Conservation (phyloP, 768 basidiomycete genomes). For the Suillus lakei region DNA sequence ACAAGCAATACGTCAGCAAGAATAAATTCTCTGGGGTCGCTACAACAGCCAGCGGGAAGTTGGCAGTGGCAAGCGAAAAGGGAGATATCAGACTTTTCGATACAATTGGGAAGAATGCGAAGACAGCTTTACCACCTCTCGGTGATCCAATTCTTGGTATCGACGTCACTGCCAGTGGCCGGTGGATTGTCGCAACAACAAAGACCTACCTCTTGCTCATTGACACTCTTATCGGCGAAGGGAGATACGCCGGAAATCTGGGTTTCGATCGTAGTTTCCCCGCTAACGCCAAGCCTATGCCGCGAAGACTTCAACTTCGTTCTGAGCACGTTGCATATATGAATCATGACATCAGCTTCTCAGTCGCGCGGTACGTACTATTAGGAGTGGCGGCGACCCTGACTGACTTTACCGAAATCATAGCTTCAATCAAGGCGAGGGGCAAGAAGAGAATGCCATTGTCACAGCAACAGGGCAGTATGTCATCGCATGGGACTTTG, state of each 20-base stretch:
- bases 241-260: constrained; percentile 77
- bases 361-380: constrained; percentile 80
- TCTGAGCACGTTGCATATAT: constrained; percentile 95
- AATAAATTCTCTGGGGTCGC: constrained; percentile 93
- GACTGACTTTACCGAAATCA: constrained; percentile 12
- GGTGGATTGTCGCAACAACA: constrained; percentile 95
- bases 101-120: constrained; percentile 96
- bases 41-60: constrained; percentile 83
- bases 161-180: constrained; percentile 92
- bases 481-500: constrained; percentile 97
- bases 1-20: constrained; percentile 95
- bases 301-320: constrained; percentile 84
- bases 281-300: constrained; percentile 89
- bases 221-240: constrained; percentile 93
- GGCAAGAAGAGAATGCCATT: constrained; percentile 91
- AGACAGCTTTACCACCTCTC: constrained; percentile 93
- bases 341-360: constrained; percentile 85
- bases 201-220: constrained; percentile 93
- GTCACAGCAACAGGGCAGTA: constrained; percentile 93
- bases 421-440: constrained; percentile 93
- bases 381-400: constrained; percentile 9
- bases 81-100: constrained; percentile 97
- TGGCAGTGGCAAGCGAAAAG: constrained; percentile 95
- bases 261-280: constrained; percentile 98
- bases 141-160: constrained; percentile 96